Conservation (phyloP, 768 basidiomycete species). For the Collybia mongolica region DNA sequence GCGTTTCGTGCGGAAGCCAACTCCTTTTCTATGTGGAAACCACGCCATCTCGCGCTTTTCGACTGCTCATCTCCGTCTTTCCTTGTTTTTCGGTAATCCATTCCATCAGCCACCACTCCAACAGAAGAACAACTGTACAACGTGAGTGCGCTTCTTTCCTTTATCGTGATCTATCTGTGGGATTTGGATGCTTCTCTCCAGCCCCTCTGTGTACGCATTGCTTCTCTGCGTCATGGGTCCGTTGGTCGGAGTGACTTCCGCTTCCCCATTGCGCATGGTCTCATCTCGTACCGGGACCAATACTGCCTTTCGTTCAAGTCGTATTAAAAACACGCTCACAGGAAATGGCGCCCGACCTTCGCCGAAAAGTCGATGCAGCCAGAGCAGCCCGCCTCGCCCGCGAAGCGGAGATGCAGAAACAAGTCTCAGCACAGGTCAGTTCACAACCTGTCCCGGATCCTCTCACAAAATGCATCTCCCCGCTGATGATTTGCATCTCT, state of each 20-base stretch:
- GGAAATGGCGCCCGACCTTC: conserved; percentile 66
- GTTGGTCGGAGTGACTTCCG: no score
- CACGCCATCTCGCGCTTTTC: conserved; percentile 1
- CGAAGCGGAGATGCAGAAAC: conserved; percentile 54
- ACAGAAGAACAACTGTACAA: conserved; percentile 55
- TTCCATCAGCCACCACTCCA: conserved; percentile 42
- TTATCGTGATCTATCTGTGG: not conserved
- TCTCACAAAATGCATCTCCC: not conserved
- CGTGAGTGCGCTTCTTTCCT: conserved; percentile 31
- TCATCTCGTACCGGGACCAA: not conserved
- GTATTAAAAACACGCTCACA: conserved; percentile 22
- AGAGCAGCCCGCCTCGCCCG: conserved; percentile 49
- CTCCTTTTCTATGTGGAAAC: conserved; percentile 3
- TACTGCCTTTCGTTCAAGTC: not conserved
- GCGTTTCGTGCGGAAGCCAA: conserved; percentile 18
- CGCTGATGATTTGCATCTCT: not conserved
- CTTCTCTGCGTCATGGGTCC: not conserved
- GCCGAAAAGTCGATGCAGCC: conserved; percentile 59
- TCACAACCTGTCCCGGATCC: not conserved
- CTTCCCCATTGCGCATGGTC: not conserved
- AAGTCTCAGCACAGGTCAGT: conserved; percentile 52
- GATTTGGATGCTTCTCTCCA: conserved; percentile 9
- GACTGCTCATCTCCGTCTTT: conserved; percentile 15
- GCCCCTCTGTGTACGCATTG: not conserved
- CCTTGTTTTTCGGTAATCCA: conserved; percentile 10